phyloP scores from a whole-genome alignment of 1,284 basidiomycete species.

The Austroboletus novae-zelandiae region DNA sequence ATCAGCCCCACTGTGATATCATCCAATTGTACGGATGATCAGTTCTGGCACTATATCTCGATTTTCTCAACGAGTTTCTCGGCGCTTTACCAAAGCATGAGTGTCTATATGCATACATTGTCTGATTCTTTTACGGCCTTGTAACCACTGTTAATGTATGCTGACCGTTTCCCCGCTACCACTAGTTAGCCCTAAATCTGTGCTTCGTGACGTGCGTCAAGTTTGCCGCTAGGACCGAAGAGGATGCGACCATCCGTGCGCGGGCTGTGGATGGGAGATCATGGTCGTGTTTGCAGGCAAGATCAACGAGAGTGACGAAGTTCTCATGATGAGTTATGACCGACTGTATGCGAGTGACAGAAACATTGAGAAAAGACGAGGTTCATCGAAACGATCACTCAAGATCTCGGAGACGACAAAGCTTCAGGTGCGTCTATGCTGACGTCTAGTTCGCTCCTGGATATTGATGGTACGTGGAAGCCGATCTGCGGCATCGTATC shows the following conservation, averaged over 20 bases:
- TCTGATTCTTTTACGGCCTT: slow-evolving; percentile 26
- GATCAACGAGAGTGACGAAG: slow-evolving; percentile 51
- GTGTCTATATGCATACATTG: slow-evolving; percentile 44
- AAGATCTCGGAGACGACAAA: slow-evolving; percentile 41
- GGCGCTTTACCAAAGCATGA: slow-evolving; percentile 37
- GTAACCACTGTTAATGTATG: not conserved
- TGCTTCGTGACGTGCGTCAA: slow-evolving; percentile 46
- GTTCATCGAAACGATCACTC: slow-evolving; percentile 45
- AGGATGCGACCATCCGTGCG: slow-evolving; percentile 39
- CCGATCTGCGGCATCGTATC: slow-evolving; percentile 47
- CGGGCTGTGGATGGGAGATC: slow-evolving; percentile 58
- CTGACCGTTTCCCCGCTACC: not conserved
- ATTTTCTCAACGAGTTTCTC: slow-evolving; percentile 39
- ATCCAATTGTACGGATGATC: slow-evolving; percentile 34
- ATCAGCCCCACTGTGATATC: slow-evolving; percentile 38
- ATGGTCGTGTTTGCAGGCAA: slow-evolving; percentile 66
- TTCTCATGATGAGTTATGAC: slow-evolving; percentile 48
- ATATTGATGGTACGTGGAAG: slow-evolving; percentile 31
- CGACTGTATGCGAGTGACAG: not conserved
- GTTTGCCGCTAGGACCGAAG: slow-evolving; percentile 27
- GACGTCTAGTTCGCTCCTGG: not conserved
- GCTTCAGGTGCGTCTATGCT: slow-evolving; percentile 42
- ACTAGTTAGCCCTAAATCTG: slow-evolving; percentile 53
- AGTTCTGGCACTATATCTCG: slow-evolving; percentile 53
- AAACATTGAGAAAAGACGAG: slow-evolving; percentile 26